Conservation (phyloP, 2,329 filamentous ascomycete species). For the Diplocarpon mali region DNA sequence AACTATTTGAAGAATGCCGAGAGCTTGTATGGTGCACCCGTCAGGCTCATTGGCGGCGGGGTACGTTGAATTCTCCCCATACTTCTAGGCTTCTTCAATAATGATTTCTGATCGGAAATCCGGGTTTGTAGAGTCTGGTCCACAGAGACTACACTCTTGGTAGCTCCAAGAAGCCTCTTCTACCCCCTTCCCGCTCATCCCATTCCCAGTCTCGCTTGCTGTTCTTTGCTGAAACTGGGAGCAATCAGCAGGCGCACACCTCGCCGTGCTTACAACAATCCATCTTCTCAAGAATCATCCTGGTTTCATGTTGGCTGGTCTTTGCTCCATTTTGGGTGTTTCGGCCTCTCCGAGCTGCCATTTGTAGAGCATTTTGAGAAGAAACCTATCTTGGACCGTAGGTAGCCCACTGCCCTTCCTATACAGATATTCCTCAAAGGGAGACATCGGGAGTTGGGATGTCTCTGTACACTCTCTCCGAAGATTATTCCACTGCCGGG, state of each 20-base stretch:
- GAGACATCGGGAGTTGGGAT: no score
- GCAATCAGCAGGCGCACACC: slow-evolving; percentile 41
- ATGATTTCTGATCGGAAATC: no score
- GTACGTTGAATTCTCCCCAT: no score
- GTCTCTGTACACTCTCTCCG: no score
- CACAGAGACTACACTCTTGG: no score
- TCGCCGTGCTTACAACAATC: slow-evolving; percentile 35
- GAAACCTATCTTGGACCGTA: slow-evolving; percentile 31
- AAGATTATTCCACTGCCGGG: not conserved
- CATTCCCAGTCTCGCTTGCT: not conserved
- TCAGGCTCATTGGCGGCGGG: no score
- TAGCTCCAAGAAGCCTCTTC: no score
- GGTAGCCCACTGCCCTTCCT: not conserved
- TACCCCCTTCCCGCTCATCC: not conserved
- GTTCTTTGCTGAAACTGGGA: not conserved
- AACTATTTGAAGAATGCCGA: slow-evolving; percentile 39
- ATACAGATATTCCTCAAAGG: not conserved
- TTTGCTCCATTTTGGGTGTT: slow-evolving; percentile 44
- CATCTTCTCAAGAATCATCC: slow-evolving; percentile 33
- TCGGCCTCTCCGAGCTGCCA: slow-evolving; percentile 35
- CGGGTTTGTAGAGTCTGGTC: no score
- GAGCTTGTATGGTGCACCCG: not conserved
- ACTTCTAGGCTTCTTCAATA: no score
- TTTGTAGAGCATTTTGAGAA: slow-evolving; percentile 25
- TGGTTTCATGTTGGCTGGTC: slow-evolving; percentile 34